Evolutionary conservation across 2,329 filamentous ascomycete species (phyloP).

Genomic region (Microdochium bolleyi): DNA sequence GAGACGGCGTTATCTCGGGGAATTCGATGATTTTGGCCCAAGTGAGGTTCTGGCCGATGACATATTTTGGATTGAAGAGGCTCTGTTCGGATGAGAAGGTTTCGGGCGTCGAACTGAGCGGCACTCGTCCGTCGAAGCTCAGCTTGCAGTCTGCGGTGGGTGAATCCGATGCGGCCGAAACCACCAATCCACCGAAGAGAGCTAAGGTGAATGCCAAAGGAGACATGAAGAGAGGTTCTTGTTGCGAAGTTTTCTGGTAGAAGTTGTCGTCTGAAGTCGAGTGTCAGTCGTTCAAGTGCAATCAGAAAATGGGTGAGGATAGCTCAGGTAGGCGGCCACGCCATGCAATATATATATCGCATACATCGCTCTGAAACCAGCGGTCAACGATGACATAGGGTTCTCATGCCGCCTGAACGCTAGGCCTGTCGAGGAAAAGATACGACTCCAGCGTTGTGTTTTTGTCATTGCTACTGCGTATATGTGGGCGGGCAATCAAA

Average conservation of each 20-base stretch:
- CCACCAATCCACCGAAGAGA: neutral
- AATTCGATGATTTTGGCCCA: conserved; percentile 2
- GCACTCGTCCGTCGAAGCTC: conserved; percentile 2
- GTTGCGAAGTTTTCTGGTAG: neutral
- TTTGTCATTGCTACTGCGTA: neutral
- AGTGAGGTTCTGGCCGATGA: conserved; percentile 1
- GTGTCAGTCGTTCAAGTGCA: neutral
- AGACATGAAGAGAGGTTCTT: neutral
- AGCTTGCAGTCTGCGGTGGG: conserved; percentile 1
- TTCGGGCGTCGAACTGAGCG: neutral
- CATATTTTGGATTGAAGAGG: conserved; percentile 1
- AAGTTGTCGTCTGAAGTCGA: neutral
- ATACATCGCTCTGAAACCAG: neutral
- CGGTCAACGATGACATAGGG: neutral
- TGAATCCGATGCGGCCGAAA: neutral
- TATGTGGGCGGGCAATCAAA: neutral
- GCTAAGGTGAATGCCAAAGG: neutral
- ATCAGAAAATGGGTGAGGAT: neutral
- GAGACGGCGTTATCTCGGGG: conserved; percentile 1
- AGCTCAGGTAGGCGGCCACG: neutral
- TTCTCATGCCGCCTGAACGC: neutral
- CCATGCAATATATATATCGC: neutral
- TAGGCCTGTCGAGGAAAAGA: neutral
- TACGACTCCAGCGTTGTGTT: neutral
- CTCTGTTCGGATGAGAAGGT: conserved; percentile 1